Evolutionary conservation across 169 alveolate genomes (phyloP), one percentile per base, ranked within the genome.

Genomic region (Cyclospora cayetanensis): DNA sequence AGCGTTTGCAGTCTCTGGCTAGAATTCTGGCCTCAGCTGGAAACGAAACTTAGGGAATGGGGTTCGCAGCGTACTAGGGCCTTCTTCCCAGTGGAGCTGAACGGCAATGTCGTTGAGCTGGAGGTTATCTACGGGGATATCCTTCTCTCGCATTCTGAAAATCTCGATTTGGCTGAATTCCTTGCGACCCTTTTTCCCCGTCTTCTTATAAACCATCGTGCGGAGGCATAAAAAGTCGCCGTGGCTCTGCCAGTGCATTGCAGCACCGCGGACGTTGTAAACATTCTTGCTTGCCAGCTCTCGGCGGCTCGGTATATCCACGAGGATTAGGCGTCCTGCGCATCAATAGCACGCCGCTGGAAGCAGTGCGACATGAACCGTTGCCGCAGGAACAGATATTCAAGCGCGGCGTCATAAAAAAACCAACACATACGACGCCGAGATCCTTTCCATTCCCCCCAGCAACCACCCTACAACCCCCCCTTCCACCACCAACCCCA

Each of bases 171-270:
- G 98, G 20, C 95, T 96, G 70, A 93, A 95, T 74, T 95, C 97
- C 63, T 96, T 97, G 53, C 96, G 93, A 0, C 96, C 97, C 92
- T 96, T 97, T 91, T 97, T 97, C 2, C 98, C 97, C 15, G 97
- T 95, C 91, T 96, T 97, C 87, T 96, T 96, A 50, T 93, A 95
- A 20, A 96, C 97, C 11, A 96, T 95, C 35, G 98, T 96, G 25
- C 95, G 96, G 15, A 97, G 95, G 90, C 98, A 96, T 83, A 97
- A 89, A 91, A 96, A 97, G 84, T 97, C 98, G 0, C 98, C 98
- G 52, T 96, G 95, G 37, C 97, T 93, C 31, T 97, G 98, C 98
- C 98, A 97, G 87, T 96, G 98, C 94, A 97, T 96, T 22, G 97
- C 94, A 1, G 98, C 97, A 34, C 91, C 96, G 43, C 93, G 79